Evolutionary conservation across 1,284 basidiomycete species (phyloP), one percentile per base, ranked within the genome.

Genomic region (Puccinia hordei): DNA sequence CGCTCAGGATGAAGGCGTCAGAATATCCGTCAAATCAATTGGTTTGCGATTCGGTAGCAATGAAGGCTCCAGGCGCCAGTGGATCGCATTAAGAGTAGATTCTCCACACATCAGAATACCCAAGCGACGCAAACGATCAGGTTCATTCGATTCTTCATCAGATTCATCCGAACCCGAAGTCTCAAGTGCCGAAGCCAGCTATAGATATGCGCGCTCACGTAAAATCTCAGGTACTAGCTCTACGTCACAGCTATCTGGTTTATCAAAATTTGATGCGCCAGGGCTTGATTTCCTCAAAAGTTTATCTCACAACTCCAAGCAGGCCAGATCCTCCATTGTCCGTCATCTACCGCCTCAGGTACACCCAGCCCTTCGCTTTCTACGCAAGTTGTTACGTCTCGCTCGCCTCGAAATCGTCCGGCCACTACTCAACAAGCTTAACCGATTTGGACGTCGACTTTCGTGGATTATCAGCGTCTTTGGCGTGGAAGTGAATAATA

Each of bases 381-480:
- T 69, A 19, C 44, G 66, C 53, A 79, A 72, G 55, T 44, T 68
- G 13, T 72, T 53, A 15, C 65, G 63, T 46, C 55, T 79, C 33
- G 35, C 57, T 44, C 77, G 77, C 41, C 66, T 72, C 49, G 72
- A 73, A 55, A 61, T 80, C 68, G 59, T 80, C 4, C 55, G 69
- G 27, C 78, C 78, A 10, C 41, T 55, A 15, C 69, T 80, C 51
- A 73, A 53, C 35, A 61, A 61, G 73, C 44, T 80, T 24, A 80
- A 80, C 63, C 22, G 55, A 61, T 51, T 80, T 24, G 78, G 78
- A 41, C 41, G 78, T 3, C 69, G 68, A 30, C 71, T 80, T 41
- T 73, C 69, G 9, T 80, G 78, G 78, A 35, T 80, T 33, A 59
- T 80, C 44, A 80, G 78, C 71, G 51, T 73, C 6, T 73, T 80